Conservation (phyloP, 306 rosid genomes). For the Medicago lupulina region DNA sequence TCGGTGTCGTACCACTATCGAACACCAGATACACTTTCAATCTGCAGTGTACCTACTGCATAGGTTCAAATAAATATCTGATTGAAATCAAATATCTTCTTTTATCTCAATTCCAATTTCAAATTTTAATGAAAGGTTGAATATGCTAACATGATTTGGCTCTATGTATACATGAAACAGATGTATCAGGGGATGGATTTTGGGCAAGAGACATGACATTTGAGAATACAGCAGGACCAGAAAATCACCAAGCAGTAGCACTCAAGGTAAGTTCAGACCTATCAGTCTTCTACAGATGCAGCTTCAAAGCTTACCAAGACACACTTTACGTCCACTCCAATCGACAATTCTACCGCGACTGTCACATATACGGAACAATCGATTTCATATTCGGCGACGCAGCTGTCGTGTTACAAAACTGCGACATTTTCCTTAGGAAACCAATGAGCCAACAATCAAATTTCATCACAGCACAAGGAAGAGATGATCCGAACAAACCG, state of each 20-base stretch:
- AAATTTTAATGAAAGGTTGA: not conserved
- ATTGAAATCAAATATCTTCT: constrained; percentile 8
- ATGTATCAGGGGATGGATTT: constrained; percentile 77
- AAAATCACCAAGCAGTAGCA: constrained; percentile 74
- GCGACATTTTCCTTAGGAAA: constrained; percentile 61
- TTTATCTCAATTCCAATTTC: no score
- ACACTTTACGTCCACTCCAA: constrained; percentile 64
- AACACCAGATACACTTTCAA: not conserved
- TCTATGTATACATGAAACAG: constrained; percentile 37
- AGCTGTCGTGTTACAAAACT: constrained; percentile 57
- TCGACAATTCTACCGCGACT: constrained; percentile 74
- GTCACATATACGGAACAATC: constrained; percentile 61
- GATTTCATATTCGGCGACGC: constrained; percentile 71
- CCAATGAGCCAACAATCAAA: constrained; percentile 62
- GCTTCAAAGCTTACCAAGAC: constrained; percentile 72
- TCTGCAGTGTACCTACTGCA: not conserved
- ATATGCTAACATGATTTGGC: constrained; percentile 1
- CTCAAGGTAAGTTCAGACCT: constrained; percentile 61
- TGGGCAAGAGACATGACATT: constrained; percentile 78
- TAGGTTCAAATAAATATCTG: not conserved
- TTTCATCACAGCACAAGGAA: constrained; percentile 72
- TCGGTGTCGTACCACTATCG: not conserved
- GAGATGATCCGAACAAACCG: constrained; percentile 46
- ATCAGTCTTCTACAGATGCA: constrained; percentile 61
- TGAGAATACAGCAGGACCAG: constrained; percentile 77